phyloP scores from a whole-genome alignment of 73 alveolate genomes.

The Tetrahymena borealis region DNA sequence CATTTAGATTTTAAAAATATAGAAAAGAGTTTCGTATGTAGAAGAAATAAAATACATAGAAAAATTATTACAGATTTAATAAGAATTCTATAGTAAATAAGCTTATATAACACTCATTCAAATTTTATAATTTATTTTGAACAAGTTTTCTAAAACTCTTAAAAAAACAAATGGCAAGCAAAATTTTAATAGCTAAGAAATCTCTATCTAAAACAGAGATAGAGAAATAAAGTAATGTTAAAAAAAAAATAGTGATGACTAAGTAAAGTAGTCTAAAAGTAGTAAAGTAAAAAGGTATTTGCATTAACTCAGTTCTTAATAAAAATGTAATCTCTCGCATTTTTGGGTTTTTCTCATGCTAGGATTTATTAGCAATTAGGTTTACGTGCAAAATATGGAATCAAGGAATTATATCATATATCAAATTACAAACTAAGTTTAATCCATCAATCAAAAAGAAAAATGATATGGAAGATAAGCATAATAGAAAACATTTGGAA shows the following conservation, averaged over 20 bases:
- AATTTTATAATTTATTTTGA: no score
- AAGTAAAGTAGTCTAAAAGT: background rate
- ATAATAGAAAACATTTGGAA: background rate
- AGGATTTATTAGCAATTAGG: background rate
- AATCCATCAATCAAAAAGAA: background rate
- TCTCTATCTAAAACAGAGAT: no score
- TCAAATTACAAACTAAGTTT: background rate
- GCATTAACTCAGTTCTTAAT: background rate
- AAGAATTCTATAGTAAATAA: no score
- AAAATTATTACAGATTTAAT: no score
- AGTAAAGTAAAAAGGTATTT: background rate
- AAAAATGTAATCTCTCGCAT: background rate
- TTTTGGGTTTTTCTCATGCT: background rate
- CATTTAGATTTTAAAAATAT: no score
- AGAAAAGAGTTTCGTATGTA: no score
- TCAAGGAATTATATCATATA: background rate
- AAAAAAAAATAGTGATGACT: background rate
- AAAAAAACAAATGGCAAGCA: no score
- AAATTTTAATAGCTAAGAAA: no score
- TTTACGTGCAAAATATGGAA: background rate
- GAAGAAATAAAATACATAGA: no score
- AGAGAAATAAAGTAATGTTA: no score
- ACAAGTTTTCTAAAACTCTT: no score
- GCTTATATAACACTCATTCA: no score
- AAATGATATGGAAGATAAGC: background rate